phyloP scores from a whole-genome alignment of 495 filamentous ascomycete genomes.

The Aspergillus diversus region DNA sequence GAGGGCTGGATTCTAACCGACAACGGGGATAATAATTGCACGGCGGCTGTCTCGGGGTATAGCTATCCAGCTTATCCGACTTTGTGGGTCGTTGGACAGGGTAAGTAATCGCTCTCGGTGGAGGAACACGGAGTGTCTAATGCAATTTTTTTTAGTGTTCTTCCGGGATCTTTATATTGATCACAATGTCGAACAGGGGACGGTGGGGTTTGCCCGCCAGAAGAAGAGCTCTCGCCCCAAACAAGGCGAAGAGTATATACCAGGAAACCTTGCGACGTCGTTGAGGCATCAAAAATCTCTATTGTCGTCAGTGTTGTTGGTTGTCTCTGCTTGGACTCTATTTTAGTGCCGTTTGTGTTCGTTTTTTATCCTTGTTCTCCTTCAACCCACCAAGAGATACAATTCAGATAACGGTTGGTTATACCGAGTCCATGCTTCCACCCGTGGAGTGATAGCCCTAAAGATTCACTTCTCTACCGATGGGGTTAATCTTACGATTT shows the following conservation, averaged over 20 bases:
- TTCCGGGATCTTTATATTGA: slow-evolving; percentile 22
- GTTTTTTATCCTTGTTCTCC: no score
- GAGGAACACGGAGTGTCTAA: not conserved
- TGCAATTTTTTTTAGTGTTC: slow-evolving; percentile 5
- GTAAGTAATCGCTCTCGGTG: not conserved
- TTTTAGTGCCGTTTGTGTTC: not conserved
- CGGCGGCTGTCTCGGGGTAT: slow-evolving; percentile 16
- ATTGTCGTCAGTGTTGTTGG: not conserved
- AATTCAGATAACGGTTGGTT: no score
- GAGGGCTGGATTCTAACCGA: slow-evolving; percentile 14
- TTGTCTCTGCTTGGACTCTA: not conserved
- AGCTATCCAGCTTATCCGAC: not conserved
- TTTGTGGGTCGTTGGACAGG: slow-evolving; percentile 20
- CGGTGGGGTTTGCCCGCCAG: slow-evolving; percentile 15
- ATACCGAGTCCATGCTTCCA: no score
- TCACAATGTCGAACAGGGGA: slow-evolving; percentile 17
- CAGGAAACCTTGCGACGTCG: not conserved
- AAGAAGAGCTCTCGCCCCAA: not conserved
- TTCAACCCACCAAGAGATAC: no score
- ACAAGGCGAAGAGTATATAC: slow-evolving; percentile 2
- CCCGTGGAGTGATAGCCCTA: not conserved
- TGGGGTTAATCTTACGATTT: slow-evolving; percentile 4
- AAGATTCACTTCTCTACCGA: not conserved
- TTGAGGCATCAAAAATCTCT: not conserved
- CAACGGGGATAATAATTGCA: slow-evolving; percentile 24